Evolutionary conservation across 495 filamentous ascomycete genomes (phyloP).

Genomic region (Apiosordaria backusii): DNA sequence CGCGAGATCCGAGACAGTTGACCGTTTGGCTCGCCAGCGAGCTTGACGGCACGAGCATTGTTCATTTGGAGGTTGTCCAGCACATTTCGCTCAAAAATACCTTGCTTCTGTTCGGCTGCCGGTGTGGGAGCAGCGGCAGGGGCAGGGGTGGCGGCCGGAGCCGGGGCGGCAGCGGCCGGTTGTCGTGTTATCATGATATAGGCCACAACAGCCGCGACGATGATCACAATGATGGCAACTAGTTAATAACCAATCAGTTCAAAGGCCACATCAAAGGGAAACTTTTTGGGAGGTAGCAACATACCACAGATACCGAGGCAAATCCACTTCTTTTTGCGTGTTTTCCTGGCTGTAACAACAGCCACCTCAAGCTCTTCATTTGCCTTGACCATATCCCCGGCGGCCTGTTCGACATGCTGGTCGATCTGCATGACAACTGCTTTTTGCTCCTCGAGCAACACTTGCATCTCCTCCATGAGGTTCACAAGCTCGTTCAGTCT

Average conservation of each 20-base stretch:
- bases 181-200: slow-evolving; percentile 37
- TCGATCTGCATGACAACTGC: slow-evolving; percentile 71
- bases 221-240: slow-evolving; percentile 51
- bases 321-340: slow-evolving; percentile 97
- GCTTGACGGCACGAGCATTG: slow-evolving; percentile 26
- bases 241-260: not conserved
- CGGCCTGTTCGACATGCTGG: slow-evolving; percentile 73
- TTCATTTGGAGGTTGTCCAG: slow-evolving; percentile 32
- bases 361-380: slow-evolving; percentile 76
- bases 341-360: slow-evolving; percentile 71
- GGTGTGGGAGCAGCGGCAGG: slow-evolving; percentile 6
- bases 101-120: slow-evolving; percentile 23
- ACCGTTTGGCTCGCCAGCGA: slow-evolving; percentile 21
- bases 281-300: slow-evolving; percentile 33
- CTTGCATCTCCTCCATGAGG: slow-evolving; percentile 75
- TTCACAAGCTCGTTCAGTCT: slow-evolving; percentile 80
- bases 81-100: slow-evolving; percentile 24
- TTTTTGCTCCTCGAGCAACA: slow-evolving; percentile 82
- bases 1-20: slow-evolving; percentile 19
- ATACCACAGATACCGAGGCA: slow-evolving; percentile 77
- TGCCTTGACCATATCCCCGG: slow-evolving; percentile 72
- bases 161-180: slow-evolving; percentile 16
- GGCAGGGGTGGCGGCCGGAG: not conserved
- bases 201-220: slow-evolving; percentile 48
- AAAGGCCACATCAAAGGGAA: not conserved